Percentiles rank a stretch among this genome's conserved stretches.
Evolutionary conservation across 495 filamentous ascomycete genomes (phyloP).

Genomic region (Penicillium argentinense): DNA sequence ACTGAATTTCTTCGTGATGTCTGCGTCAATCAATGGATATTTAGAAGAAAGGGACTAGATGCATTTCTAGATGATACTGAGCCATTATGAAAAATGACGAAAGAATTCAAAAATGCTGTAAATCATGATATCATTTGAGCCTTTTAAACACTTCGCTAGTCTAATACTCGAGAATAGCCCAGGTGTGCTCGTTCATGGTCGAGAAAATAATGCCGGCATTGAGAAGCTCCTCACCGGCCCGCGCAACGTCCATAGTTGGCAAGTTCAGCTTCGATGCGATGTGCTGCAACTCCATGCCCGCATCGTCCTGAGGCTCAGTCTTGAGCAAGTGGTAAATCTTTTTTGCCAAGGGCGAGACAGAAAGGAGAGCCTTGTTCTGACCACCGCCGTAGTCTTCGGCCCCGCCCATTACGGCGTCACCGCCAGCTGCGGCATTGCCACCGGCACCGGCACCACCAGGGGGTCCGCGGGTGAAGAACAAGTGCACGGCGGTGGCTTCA

Average conservation of each 20-base stretch:
- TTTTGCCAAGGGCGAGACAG: constrained; percentile 55
- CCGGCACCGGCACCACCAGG: constrained; percentile 40
- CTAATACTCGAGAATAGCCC: constrained; percentile 67
- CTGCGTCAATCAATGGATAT: too few species aligned
- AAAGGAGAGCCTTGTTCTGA: constrained; percentile 38
- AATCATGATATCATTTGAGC: constrained; percentile 36
- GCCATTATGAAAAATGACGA: not conserved
- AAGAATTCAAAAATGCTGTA: constrained; percentile 10
- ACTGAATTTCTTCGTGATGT: too few species aligned
- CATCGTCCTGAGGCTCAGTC: constrained; percentile 64
- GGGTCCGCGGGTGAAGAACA: constrained; percentile 80
- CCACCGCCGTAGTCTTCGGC: constrained; percentile 35
- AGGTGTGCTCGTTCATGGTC: constrained; percentile 84
- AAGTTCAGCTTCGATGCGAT: constrained; percentile 65
- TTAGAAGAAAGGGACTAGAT: too few species aligned
- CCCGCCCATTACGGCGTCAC: constrained; percentile 42
- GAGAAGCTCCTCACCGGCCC: constrained; percentile 77
- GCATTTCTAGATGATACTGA: too few species aligned
- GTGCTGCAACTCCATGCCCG: constrained; percentile 75
- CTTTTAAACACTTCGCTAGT: not conserved
- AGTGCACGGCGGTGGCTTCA: constrained; percentile 82
- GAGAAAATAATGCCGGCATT: constrained; percentile 76
- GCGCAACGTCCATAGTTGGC: constrained; percentile 64
- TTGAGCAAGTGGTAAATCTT: constrained; percentile 68
- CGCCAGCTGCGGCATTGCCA: constrained; percentile 23